Conservation (phyloP, 2,329 filamentous ascomycete species). For the Colletotrichum sp. region DNA sequence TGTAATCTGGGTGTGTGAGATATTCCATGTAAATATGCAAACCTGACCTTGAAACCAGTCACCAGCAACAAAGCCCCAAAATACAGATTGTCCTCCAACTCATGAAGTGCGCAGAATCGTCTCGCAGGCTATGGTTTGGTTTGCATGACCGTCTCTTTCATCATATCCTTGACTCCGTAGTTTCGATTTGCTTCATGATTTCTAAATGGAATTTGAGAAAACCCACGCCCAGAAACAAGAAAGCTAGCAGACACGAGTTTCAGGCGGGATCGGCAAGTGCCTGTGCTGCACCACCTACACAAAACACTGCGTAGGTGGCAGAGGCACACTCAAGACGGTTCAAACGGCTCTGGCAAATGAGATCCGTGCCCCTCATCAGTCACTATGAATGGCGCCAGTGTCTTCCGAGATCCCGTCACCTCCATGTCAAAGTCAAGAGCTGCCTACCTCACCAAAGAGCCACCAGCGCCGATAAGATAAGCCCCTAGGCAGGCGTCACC, state of each 20-base stretch:
- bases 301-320: neutral
- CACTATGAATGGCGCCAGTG: neutral
- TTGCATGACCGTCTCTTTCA: neutral
- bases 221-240: neutral
- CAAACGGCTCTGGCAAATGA: neutral
- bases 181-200: neutral
- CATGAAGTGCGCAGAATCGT: neutral
- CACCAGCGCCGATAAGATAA: conserved; percentile 21
- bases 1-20: neutral
- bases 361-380: neutral
- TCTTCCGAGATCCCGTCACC: neutral
- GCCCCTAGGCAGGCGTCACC: conserved; percentile 4
- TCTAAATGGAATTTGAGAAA: neutral
- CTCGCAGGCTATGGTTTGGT: neutral
- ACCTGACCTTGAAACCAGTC: neutral
- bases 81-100: neutral
- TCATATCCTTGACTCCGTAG: neutral
- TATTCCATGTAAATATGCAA: neutral
- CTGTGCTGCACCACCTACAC: neutral
- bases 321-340: neutral
- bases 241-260: neutral
- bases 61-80: neutral
- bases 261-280: neutral
- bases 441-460: neutral
- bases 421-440: neutral